Evolutionary conservation across 208 protist genomes (phyloP).

Genomic region (Wallacemonas sp.): DNA sequence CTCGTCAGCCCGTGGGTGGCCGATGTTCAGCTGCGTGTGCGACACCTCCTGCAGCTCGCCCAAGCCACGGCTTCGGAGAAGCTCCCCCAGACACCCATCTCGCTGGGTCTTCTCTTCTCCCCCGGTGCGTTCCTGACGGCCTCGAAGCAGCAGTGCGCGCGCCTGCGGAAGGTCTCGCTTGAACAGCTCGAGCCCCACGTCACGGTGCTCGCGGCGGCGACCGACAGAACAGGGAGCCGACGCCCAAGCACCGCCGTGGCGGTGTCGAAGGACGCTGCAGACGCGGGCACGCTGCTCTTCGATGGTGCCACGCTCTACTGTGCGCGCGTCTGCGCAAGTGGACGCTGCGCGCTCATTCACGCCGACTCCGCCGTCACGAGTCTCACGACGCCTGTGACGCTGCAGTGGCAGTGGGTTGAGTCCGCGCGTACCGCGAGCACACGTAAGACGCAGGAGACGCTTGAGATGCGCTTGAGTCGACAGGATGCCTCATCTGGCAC

Average conservation of each 20-base stretch:
- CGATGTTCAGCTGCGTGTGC: conserved; percentile 61
- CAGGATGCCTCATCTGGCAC: conserved; percentile 23
- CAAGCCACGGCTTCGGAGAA: conserved; percentile 30
- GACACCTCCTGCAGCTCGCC: conserved; percentile 59
- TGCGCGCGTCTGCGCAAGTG: conserved; percentile 40
- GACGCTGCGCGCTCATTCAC: conserved; percentile 42
- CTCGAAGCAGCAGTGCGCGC: conserved; percentile 94
- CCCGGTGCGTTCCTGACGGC: conserved; percentile 97
- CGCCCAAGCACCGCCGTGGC: conserved; percentile 8
- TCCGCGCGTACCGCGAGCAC: conserved; percentile 8
- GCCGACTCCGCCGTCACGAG: conserved; percentile 19
- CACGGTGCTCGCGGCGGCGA: conserved; percentile 25
- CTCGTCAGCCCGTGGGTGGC: conserved; percentile 56
- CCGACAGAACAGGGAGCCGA: conserved; percentile 13
- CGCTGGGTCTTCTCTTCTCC: conserved; percentile 94
- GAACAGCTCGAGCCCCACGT: conserved; percentile 92
- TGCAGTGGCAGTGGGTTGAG: conserved; percentile 46
- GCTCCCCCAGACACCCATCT: conserved; percentile 52
- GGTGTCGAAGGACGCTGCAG: not conserved
- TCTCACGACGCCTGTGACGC: conserved; percentile 33
- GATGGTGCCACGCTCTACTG: conserved; percentile 57
- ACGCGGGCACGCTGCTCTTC: conserved; percentile 19
- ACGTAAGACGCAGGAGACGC: conserved; percentile 27
- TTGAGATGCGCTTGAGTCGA: conserved; percentile 19
- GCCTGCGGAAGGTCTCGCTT: conserved; percentile 83